A percentile compares a stretch with the other conserved stretches of the same genome.
Conservation (phyloP, 2,329 filamentous ascomycete species). For the Aspergillus udagawae region DNA sequence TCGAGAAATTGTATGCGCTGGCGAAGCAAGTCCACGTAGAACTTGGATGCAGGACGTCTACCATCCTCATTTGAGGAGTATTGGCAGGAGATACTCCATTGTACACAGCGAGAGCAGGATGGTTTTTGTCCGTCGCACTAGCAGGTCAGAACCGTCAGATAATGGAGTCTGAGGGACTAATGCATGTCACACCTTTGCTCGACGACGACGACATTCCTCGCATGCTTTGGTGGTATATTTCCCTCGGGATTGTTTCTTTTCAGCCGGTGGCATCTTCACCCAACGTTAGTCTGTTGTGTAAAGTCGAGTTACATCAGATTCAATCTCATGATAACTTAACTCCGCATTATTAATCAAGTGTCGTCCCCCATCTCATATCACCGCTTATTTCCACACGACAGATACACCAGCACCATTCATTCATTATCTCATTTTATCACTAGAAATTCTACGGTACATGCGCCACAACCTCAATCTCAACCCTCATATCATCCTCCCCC, state of each 20-base stretch:
- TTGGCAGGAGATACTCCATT: slow-evolving; percentile 26
- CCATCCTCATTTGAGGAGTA: slow-evolving; percentile 31
- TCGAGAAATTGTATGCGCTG: slow-evolving; percentile 31
- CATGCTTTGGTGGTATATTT: slow-evolving; percentile 32
- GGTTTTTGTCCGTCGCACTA: slow-evolving; percentile 34
- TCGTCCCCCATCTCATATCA: no score
- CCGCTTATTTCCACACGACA: no score
- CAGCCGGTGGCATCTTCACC: no score
- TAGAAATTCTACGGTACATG: no score
- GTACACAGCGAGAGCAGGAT: slow-evolving; percentile 30
- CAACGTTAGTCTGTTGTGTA: no score
- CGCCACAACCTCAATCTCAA: slow-evolving; percentile 58
- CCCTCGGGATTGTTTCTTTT: slow-evolving; percentile 3
- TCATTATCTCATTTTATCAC: no score
- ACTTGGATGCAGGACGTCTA: slow-evolving; percentile 32
- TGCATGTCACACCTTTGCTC: slow-evolving; percentile 29
- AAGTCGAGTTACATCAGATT: no score
- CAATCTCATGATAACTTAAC: no score
- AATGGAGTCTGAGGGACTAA: no score
- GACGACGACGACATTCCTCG: slow-evolving; percentile 35
- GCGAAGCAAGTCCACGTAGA: slow-evolving; percentile 33
- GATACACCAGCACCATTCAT: no score
- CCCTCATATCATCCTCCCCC: slow-evolving; percentile 49
- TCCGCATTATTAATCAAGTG: no score
- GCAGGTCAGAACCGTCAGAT: no score